phyloP scores from a whole-genome alignment of 768 basidiomycete genomes.

The Auriscalpium vulgare region DNA sequence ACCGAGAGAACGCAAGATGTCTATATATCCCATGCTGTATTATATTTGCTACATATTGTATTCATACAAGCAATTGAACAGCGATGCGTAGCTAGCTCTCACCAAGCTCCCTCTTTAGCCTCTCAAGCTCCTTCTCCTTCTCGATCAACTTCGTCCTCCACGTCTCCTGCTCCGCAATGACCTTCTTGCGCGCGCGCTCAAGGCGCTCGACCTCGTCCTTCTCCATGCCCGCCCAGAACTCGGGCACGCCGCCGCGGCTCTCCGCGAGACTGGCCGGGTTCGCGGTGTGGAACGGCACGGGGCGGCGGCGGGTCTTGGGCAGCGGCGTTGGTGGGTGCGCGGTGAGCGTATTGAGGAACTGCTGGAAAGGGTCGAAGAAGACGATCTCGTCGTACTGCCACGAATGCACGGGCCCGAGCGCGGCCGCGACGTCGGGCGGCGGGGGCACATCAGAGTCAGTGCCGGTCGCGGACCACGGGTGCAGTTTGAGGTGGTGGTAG shows the following conservation, averaged over 20 bases:
- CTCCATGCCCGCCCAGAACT: conserved; percentile 83
- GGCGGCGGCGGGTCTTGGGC: conserved; percentile 51
- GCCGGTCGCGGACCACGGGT: conserved; percentile 70
- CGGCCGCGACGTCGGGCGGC: conserved; percentile 56
- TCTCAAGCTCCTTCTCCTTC: conserved; percentile 75
- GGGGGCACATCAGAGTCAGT: conserved; percentile 64
- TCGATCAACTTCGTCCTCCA: conserved; percentile 62
- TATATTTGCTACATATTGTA: not conserved
- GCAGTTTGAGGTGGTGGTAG: conserved; percentile 93
- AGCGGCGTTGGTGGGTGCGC: conserved; percentile 79
- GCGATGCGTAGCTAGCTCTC: not conserved
- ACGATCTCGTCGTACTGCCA: conserved; percentile 99
- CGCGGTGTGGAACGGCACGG: conserved; percentile 64
- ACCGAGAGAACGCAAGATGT: not conserved
- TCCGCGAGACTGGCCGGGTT: conserved; percentile 50
- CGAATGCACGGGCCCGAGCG: conserved; percentile 76
- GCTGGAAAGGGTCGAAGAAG: conserved; percentile 86
- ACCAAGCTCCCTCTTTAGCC: conserved; percentile 48
- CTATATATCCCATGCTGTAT: not conserved
- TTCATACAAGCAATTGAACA: not conserved
- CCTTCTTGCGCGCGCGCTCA: conserved; percentile 62
- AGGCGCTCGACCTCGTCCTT: conserved; percentile 76
- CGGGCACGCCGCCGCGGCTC: conserved; percentile 60
- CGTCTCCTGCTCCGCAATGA: conserved; percentile 71
- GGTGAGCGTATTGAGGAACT: conserved; percentile 76